These are phyloP conservation scores for Pichia eremophila DNA, from an alignment of 805 yeast genomes.

Conservation along the genomic window DNA sequence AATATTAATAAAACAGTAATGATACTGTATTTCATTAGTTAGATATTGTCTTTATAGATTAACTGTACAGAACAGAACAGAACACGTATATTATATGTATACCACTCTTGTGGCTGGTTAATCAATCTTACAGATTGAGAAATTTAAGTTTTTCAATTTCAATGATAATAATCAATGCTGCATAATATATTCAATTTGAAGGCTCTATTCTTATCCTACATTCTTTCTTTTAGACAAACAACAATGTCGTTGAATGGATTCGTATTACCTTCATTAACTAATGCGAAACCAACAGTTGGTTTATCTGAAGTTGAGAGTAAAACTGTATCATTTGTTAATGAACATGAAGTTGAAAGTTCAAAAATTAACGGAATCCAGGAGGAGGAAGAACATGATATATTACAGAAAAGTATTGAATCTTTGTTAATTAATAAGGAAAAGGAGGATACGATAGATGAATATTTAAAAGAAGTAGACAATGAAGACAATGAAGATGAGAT, in stretches of 20 bases:
- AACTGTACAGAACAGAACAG: too few relatives aligned
- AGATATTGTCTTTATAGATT: too few relatives aligned
- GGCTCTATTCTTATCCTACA: neutral
- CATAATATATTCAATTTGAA: neutral
- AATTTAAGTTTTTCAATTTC: too few relatives aligned
- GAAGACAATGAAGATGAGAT: neutral
- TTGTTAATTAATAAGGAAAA: neutral
- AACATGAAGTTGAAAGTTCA: neutral
- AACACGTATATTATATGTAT: too few relatives aligned
- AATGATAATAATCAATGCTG: too few relatives aligned
- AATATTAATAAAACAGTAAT: too few relatives aligned
- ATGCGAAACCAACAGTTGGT: conserved; percentile 11
- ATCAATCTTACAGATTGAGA: too few relatives aligned
- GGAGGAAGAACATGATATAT: too few relatives aligned
- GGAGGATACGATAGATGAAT: conserved; percentile 1
- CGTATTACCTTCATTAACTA: conserved; percentile 10
- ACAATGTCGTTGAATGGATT: conserved; percentile 5
- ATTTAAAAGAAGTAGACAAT: conserved; percentile 8
- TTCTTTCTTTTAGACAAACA: too few relatives aligned
- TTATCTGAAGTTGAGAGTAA: conserved; percentile 7
- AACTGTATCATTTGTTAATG: neutral
- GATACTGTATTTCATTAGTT: too few relatives aligned
- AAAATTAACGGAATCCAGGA: neutral
- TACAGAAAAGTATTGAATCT: too few relatives aligned
- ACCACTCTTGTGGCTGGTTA: too few relatives aligned